phyloP scores from a whole-genome alignment of 2,329 filamentous ascomycete species.

The Sclerotinia sclerotiorum region DNA sequence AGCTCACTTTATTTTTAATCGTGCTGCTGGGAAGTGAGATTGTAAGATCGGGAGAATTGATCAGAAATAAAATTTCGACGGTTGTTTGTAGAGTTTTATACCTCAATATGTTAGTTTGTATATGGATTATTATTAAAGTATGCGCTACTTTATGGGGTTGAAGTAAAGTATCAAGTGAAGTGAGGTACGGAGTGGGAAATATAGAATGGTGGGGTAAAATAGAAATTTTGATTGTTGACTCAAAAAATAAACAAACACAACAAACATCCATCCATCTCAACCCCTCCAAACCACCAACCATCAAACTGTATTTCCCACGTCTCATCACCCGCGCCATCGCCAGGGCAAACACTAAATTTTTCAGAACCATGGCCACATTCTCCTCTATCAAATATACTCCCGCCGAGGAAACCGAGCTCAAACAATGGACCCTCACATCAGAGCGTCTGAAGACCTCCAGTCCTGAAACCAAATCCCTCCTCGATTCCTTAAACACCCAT shows the following conservation, averaged over 20 bases:
- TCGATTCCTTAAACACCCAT: slow-evolving; percentile 81
- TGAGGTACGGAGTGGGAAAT: neutral
- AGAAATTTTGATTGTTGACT: slow-evolving; percentile 18
- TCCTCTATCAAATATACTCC: slow-evolving; percentile 68
- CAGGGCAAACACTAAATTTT: slow-evolving; percentile 62
- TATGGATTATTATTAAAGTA: neutral
- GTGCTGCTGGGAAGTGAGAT: neutral
- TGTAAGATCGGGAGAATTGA: neutral
- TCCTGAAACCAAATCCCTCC: slow-evolving; percentile 58
- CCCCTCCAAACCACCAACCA: slow-evolving; percentile 25
- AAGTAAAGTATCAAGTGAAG: neutral
- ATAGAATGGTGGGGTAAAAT: slow-evolving; percentile 9
- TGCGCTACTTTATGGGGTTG: neutral
- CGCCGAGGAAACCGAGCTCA: slow-evolving; percentile 81
- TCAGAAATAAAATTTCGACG: no score
- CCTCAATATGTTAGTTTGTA: no score
- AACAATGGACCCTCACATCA: slow-evolving; percentile 82
- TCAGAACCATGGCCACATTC: slow-evolving; percentile 64
- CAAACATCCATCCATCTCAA: neutral
- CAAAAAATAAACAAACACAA: slow-evolving; percentile 1
- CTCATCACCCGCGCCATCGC: slow-evolving; percentile 33
- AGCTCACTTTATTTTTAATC: neutral
- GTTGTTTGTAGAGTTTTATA: neutral
- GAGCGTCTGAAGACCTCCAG: slow-evolving; percentile 63
- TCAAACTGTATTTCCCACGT: slow-evolving; percentile 39